Base-by-base conservation (phyloP, 495 filamentous ascomycete species). In the Aspergillus sparsus region DNA sequence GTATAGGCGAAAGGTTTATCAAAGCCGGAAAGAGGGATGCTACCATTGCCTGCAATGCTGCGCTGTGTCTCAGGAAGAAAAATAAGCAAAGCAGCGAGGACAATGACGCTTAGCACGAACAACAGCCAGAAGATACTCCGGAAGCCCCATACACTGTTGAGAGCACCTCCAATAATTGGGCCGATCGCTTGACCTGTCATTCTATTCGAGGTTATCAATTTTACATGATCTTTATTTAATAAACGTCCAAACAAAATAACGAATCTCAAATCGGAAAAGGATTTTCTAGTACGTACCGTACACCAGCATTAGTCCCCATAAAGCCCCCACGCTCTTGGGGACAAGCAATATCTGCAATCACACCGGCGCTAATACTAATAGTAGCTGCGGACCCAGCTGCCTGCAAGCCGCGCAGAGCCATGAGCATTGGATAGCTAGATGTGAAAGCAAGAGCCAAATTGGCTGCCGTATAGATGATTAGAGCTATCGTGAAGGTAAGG, bases 111-210 rank as follows among this genome's bases (percentile, higher is more conserved):
- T 31, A 85, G 62, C 42, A 88, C 87, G 49, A 81, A 78, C 18
- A 89, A 75, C 59, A 90, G 88, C 87, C 87, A 91, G 70, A 92
- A 92, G 55, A 89, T 88, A 31, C 83, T 81, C 35, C 83, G 70
- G 80, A 86, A 92, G 0, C 87, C 88, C 9, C 89, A 74, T 53
- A 84, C 87, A 51, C 88, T 74, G 3, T 83, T 76, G 3, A 91
- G 69, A 2, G 89, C 61, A 0, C 87, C 88, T 13, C 88, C 89
- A 36, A 91, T 79, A 0, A 89, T 82, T 0, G 87, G 87, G 12
- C 83, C 84, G 27, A 89, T 62, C 5, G 83, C 78, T 9, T 85
- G 83, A 0, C 83, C 84, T 18, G 72, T 63, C 74, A 74, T 77
- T 35, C 74, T 71, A n/a, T 73, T 69, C 70, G 31, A 15, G 15